A percentile compares a stretch with the other conserved stretches of the same genome.
phyloP scores from a whole-genome alignment of 768 basidiomycete species.

The Psilocybe cubensis region DNA sequence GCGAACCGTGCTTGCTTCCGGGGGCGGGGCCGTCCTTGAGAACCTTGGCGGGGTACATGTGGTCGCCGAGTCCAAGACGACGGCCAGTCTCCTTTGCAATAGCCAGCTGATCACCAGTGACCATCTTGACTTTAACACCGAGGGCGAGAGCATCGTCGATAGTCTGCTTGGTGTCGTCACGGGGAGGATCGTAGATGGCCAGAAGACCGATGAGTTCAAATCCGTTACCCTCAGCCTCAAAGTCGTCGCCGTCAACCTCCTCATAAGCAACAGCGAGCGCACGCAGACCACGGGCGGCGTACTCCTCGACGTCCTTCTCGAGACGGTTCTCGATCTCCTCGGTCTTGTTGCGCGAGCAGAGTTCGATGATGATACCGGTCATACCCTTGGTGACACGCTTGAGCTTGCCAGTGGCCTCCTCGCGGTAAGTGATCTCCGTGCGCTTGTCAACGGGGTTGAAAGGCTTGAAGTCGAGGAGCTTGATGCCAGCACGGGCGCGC shows the following conservation, averaged over 20 bases:
- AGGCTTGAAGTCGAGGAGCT: slow-evolving; percentile 97
- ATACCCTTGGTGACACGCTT: slow-evolving; percentile 99
- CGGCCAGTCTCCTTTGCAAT: slow-evolving; percentile 99
- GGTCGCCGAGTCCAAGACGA: slow-evolving; percentile 96
- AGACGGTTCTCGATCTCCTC: slow-evolving; percentile 89
- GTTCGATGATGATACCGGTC: slow-evolving; percentile 98
- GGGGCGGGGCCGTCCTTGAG: slow-evolving; percentile 94
- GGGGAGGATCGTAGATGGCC: slow-evolving; percentile 97
- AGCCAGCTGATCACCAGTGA: slow-evolving; percentile 99
- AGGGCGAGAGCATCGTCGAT: slow-evolving; percentile 96
- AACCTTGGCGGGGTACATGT: slow-evolving; percentile 99
- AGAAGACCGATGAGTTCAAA: slow-evolving; percentile 98
- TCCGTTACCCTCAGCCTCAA: slow-evolving; percentile 89
- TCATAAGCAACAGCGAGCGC: slow-evolving; percentile 96
- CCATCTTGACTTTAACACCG: slow-evolving; percentile 99
- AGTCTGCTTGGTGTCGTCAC: slow-evolving; percentile 98
- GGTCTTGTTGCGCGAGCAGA: slow-evolving; percentile 97
- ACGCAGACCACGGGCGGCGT: slow-evolving; percentile 94
- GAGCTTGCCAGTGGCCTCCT: slow-evolving; percentile 91
- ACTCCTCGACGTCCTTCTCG: slow-evolving; percentile 96
- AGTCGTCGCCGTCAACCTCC: slow-evolving; percentile 84
- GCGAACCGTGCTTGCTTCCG: slow-evolving; percentile 77
- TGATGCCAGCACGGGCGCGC: slow-evolving; percentile 90
- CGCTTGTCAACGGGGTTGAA: slow-evolving; percentile 99
- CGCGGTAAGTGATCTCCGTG: slow-evolving; percentile 97